Evolutionary conservation across 352 stramenopile genomes (phyloP), one percentile per base, ranked within the genome.

Genomic region (Phytopythium ostracodes): DNA sequence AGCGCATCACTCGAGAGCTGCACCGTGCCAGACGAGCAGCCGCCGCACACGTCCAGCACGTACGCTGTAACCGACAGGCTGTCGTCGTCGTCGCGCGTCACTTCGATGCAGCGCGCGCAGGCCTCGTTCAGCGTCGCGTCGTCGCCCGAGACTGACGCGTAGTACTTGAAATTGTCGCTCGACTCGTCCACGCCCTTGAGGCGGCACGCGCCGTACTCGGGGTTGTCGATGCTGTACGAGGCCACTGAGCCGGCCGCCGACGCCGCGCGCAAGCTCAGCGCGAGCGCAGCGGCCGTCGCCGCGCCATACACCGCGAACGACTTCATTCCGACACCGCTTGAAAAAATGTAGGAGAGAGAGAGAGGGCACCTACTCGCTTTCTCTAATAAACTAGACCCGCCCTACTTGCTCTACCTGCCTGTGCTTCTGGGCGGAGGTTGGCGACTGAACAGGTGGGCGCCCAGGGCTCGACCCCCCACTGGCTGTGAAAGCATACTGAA

Each of bases 161-260:
- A 94, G 60, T 79, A 71, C 68, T 91, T 91, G 68, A 88, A 89
- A 60, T 90, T 92, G 60, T 85, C 81, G 56, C 76, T 89, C 54
- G 60, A 63, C 4, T 55, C 44, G 11, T 69, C 62, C 53, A 92
- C 75, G 68, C 81, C 79, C 66, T 89, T 81, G 51, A 94, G 73
- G 15, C 82, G 84, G 62, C 86, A 94, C 40, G 76, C 78, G 58
- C 81, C 86, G 62, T 77, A 82, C 62, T 79, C 74, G 25, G 84
- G 71, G 58, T 81, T 70, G 59, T 71, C 67, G 65, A 92, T 87
- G 54, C 71, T 77, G 67, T 89, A 89, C 29, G 72, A 54, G n/a
- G 71, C 75, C 42, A 83, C 65, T 29, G 56, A 73, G 59, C 75
- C 73, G 18, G 66, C 70, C 22, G 56, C 66, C 22, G 42, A 47